phyloP scores from a whole-genome alignment of 2,329 filamentous ascomycete genomes.

The Whalleya microplaca region DNA sequence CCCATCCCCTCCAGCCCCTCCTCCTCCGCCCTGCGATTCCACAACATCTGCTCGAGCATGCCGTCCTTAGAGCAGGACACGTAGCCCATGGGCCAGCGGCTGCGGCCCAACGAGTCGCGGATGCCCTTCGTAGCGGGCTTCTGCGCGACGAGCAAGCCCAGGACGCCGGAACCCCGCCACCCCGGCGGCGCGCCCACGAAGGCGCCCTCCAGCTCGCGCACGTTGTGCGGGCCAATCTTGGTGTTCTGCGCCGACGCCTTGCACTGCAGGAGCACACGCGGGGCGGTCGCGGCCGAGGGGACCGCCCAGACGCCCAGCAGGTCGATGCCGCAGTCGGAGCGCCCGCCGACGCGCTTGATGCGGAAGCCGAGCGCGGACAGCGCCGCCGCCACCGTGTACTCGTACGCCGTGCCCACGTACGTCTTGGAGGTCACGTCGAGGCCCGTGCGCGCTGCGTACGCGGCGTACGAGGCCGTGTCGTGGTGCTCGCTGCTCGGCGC shows the following conservation, averaged over 20 bases:
- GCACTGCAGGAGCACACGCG: conserved; percentile 67
- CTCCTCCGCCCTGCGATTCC: conserved; percentile 68
- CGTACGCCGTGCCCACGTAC: conserved; percentile 76
- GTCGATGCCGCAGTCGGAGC: conserved; percentile 73
- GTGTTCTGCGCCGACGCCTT: conserved; percentile 59
- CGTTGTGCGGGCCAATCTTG: conserved; percentile 56
- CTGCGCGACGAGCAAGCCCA: conserved; percentile 74
- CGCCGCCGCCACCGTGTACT: conserved; percentile 66
- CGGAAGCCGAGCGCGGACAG: conserved; percentile 66
- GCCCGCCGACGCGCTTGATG: conserved; percentile 67
- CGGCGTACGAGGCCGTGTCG: conserved; percentile 66
- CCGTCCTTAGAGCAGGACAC: conserved; percentile 64
- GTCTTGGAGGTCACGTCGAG: conserved; percentile 61
- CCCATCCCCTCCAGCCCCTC: conserved; percentile 64
- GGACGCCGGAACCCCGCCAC: conserved; percentile 67
- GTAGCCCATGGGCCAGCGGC: conserved; percentile 73
- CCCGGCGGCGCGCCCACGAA: conserved; percentile 73
- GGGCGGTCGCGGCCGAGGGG: conserved; percentile 43
- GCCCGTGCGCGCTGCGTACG: conserved; percentile 61
- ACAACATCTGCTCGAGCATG: conserved; percentile 67
- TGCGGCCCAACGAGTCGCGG: conserved; percentile 69
- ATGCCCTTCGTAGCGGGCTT: conserved; percentile 78
- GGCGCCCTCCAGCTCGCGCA: conserved; percentile 81
- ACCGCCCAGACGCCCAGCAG: conserved; percentile 72
- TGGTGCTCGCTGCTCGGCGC: conserved; percentile 57